phyloP scores from a whole-genome alignment of 192 early-diverging fungal species.

The Mortierella hygrophila region DNA sequence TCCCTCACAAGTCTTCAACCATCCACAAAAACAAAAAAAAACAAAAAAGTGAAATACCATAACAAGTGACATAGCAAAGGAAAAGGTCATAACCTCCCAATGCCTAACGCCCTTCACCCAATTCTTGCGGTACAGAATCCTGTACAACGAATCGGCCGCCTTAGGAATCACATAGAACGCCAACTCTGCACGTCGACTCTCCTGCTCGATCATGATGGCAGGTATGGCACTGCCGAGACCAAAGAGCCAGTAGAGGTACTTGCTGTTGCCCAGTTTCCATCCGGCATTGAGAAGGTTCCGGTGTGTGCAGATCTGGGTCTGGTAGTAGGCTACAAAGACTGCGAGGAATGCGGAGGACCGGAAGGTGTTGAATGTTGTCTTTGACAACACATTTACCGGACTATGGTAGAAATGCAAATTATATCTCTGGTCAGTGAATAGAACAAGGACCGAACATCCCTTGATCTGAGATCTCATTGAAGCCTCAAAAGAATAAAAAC shows the following conservation, averaged over 20 bases:
- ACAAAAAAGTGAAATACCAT: constrained; percentile 67
- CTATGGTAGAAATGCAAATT: constrained; percentile 30
- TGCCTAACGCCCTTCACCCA: constrained; percentile 67
- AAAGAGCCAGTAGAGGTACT: constrained; percentile 72
- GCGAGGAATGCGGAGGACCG: constrained; percentile 77
- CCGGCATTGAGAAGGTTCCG: constrained; percentile 65
- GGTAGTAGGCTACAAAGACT: constrained; percentile 73
- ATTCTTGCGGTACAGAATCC: constrained; percentile 69
- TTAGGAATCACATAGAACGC: constrained; percentile 86
- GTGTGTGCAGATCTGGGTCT: constrained; percentile 73
- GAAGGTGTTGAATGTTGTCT: constrained; percentile 66
- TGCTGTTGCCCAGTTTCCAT: constrained; percentile 61
- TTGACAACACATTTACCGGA: constrained; percentile 62
- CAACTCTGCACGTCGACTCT: constrained; percentile 74
- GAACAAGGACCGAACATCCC: neutral
- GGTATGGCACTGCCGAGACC: constrained; percentile 65
- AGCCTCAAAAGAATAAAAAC: neutral
- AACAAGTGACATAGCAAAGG: constrained; percentile 74
- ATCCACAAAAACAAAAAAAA: constrained; percentile 6
- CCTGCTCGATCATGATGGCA: constrained; percentile 79
- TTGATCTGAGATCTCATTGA: neutral
- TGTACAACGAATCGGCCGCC: constrained; percentile 74
- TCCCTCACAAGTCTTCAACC: neutral
- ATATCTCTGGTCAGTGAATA: neutral
- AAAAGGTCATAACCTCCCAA: constrained; percentile 74